Percentiles rank a stretch among this genome's conserved stretches.
Evolutionary conservation across 176 grass and related monocot genomes (phyloP).

Genomic region (Musa beccarii): DNA sequence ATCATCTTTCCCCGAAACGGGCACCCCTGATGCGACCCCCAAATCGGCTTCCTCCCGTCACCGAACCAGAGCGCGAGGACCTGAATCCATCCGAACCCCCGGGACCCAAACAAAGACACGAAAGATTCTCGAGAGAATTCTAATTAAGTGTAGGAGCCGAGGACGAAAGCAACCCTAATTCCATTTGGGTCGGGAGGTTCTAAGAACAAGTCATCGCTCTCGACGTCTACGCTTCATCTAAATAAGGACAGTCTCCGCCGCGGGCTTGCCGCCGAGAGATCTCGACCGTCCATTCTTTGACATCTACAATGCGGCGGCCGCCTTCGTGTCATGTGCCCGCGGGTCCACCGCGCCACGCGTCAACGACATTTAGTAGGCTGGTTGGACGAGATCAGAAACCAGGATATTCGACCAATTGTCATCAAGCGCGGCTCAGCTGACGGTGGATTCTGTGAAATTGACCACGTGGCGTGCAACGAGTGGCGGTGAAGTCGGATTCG

Average conservation of each 20-base stretch:
- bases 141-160: neutral
- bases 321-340: neutral
- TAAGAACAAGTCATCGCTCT: neutral
- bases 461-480: neutral
- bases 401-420: too few relatives aligned
- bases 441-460: neutral
- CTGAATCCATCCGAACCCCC: too few relatives aligned
- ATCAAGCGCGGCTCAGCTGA: too few relatives aligned
- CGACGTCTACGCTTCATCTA: neutral
- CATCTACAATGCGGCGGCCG: neutral
- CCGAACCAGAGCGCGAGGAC: too few relatives aligned
- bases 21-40: neutral
- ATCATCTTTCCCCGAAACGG: neutral
- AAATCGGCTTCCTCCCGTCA: neutral
- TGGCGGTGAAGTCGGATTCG: too few relatives aligned
- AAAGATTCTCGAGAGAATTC: neutral
- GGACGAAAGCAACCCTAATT: neutral
- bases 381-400: too few relatives aligned
- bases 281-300: neutral
- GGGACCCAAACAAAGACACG: neutral
- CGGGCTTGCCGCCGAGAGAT: neutral
- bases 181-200: neutral
- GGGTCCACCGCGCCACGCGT: too few relatives aligned
- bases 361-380: too few relatives aligned
- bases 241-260: neutral